Evolutionary conservation across 176 grass and related monocot genomes (phyloP), one percentile per base, ranked within the genome.

Genomic region (Aegilops bicornis): DNA sequence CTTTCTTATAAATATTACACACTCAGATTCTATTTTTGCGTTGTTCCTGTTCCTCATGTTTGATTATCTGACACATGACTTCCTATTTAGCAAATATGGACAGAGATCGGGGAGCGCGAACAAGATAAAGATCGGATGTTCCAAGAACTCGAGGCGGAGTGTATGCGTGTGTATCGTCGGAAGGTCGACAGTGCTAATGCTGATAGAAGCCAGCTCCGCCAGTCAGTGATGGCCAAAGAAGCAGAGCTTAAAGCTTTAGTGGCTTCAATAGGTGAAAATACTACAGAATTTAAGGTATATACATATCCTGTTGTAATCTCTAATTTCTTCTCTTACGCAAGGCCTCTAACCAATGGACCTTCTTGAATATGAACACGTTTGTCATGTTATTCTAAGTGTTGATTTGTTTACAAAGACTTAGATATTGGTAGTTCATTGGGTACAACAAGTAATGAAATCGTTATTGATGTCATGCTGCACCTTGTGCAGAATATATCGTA

Each of bases 41-140:
- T 8, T 81, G 47, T 72, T 77, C 58, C 42, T 59, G 4, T 64
- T 17, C 10, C 39, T 78, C 31, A 43, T 80, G 36, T 60, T 75
- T 87, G 31, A 85, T 73, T 45, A 77, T 54, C 75, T 90, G 52
- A 80, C 61, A 69, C 76, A 17, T 59, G 52, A 64, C 43, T 73
- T 82, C 86, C 60, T 33, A 77, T 79, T 68, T 72, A 98, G 96
- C 84, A 88, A 88, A 93, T 96, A 88, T 99, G 94, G 97, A 91
- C 82, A 81, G 97, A 99, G 77, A 96, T 99, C 25, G 97, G 97
- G 61, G 94, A 96, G 83, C 90, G 76, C 4, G 97, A 96, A 72
- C 87, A 94, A 82, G 94, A 99, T 77, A 96, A 94, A 90, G 97
- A 99, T 79, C 86, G 81, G 14, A 96, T 99, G 89, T 74, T 99